A percentile compares a stretch with the other conserved stretches of the same genome.
Evolutionary conservation across 2,329 filamentous ascomycete genomes (phyloP).

Genomic region (Ophiobolus disseminans): DNA sequence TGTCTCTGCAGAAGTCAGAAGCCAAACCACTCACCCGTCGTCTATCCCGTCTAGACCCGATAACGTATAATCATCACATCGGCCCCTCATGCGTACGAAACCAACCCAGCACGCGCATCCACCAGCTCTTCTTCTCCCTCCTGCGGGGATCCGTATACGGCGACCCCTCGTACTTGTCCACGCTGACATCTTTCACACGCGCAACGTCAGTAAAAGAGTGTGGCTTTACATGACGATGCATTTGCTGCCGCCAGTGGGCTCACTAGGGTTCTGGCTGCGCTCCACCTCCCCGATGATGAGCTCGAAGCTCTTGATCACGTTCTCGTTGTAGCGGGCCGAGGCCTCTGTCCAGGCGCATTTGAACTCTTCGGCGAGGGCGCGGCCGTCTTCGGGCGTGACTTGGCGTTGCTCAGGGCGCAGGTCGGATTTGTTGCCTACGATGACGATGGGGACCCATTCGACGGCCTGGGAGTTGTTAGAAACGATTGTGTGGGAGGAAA

Average conservation of each 20-base stretch:
- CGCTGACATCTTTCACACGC: slow-evolving; percentile 12
- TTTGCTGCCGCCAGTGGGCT: slow-evolving; percentile 80
- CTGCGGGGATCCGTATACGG: slow-evolving; percentile 2
- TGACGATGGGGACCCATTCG: slow-evolving; percentile 88
- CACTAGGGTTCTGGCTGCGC: slow-evolving; percentile 87
- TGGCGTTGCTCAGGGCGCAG: slow-evolving; percentile 91
- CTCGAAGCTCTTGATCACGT: slow-evolving; percentile 91
- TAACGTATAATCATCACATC: neutral
- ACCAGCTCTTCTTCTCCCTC: slow-evolving; percentile 6
- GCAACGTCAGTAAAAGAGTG: slow-evolving; percentile 29
- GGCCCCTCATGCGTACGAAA: neutral
- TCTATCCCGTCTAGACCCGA: slow-evolving; percentile 31
- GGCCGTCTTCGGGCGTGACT: slow-evolving; percentile 84
- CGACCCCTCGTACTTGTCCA: slow-evolving; percentile 4
- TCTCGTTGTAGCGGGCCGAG: slow-evolving; percentile 91
- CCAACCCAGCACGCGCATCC: neutral
- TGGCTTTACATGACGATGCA: slow-evolving; percentile 84
- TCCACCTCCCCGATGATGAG: slow-evolving; percentile 94
- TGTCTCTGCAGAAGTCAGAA: too few relatives aligned
- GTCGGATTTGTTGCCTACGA: slow-evolving; percentile 98
- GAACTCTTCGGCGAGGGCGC: slow-evolving; percentile 82
- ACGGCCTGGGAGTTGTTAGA: slow-evolving; percentile 68
- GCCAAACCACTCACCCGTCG: too few relatives aligned
- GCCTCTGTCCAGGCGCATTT: slow-evolving; percentile 95
- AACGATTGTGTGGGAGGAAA: too few relatives aligned